Percentiles rank a stretch among this genome's conserved stretches.
phyloP scores from a whole-genome alignment of 345 rosid genomes.

The Viola odorata region DNA sequence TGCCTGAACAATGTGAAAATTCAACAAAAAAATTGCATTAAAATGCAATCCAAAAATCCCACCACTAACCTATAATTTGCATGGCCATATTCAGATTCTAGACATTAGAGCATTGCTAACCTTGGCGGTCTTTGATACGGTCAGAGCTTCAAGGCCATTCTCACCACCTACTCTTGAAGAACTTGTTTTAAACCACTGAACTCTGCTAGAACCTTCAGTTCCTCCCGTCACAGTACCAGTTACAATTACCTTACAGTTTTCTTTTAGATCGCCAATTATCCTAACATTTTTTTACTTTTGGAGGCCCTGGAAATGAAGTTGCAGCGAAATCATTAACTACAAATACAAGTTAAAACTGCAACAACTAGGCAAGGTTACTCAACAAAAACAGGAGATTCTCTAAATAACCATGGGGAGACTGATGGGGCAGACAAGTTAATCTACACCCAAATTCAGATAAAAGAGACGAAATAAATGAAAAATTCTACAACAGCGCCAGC shows the following conservation, averaged over 20 bases:
- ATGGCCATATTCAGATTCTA: not conserved
- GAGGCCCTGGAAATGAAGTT: slow-evolving; percentile 63
- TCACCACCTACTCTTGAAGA: slow-evolving; percentile 48
- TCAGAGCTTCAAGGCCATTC: slow-evolving; percentile 71
- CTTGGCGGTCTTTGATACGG: slow-evolving; percentile 90
- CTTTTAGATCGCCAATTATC: slow-evolving; percentile 81
- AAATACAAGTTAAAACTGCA: slow-evolving; percentile 8
- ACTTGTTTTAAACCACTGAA: slow-evolving; percentile 85
- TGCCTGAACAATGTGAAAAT: slow-evolving; percentile 48
- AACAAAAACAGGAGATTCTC: not conserved
- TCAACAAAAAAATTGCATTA: slow-evolving; percentile 17
- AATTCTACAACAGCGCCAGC: no score
- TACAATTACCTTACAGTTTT: slow-evolving; percentile 80
- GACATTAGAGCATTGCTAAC: slow-evolving; percentile 27
- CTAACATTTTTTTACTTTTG: slow-evolving; percentile 78
- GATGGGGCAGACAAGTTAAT: no score
- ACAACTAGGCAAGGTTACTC: not conserved
- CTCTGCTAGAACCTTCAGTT: slow-evolving; percentile 89
- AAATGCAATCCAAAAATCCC: not conserved
- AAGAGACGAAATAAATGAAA: no score
- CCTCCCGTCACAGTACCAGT: slow-evolving; percentile 83
- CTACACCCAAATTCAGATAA: no score
- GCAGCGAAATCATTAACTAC: no score
- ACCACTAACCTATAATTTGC: not conserved
- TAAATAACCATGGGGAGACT: no score